Evolutionary conservation across 192 early-diverging fungal genomes (phyloP).

Genomic region (Gigaspora rosea): DNA sequence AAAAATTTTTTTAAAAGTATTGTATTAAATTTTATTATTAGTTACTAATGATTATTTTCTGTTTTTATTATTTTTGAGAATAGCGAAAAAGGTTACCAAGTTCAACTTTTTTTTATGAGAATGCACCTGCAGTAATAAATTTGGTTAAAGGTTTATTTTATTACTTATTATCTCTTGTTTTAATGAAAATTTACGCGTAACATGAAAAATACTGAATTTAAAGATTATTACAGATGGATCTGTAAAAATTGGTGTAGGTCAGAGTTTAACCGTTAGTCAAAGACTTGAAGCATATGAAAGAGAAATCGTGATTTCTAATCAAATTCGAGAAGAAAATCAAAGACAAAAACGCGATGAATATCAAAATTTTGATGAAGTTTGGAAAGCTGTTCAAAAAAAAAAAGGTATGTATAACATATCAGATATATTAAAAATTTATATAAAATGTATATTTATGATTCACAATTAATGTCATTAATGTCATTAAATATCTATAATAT

Average conservation of each 20-base stretch:
- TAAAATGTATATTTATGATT: background rate
- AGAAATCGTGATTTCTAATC: conserved; percentile 8
- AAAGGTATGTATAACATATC: too few relatives aligned
- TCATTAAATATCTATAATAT: background rate
- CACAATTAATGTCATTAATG: background rate
- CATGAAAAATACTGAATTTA: background rate
- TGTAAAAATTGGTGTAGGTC: background rate
- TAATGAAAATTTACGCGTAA: background rate
- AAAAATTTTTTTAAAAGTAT: background rate
- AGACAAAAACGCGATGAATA: conserved; percentile 16
- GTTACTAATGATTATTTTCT: background rate
- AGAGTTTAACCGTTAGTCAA: conserved; percentile 26
- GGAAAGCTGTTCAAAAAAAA: conserved; percentile 30
- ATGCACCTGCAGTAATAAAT: conserved; percentile 26
- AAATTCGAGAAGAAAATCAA: conserved; percentile 21
- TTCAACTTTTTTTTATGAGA: conserved; percentile 29
- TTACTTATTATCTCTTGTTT: background rate
- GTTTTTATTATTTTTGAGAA: background rate
- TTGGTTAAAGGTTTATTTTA: conserved; percentile 31
- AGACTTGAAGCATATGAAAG: conserved; percentile 20
- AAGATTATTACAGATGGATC: background rate
- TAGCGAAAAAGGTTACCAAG: conserved; percentile 29
- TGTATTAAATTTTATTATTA: background rate
- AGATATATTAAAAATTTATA: background rate
- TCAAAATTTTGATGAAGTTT: conserved; percentile 33